A percentile compares a stretch with the other conserved stretches of the same genome.
Evolutionary conservation across 352 stramenopile species (phyloP).

Genomic region (Pythium coloratum): DNA sequence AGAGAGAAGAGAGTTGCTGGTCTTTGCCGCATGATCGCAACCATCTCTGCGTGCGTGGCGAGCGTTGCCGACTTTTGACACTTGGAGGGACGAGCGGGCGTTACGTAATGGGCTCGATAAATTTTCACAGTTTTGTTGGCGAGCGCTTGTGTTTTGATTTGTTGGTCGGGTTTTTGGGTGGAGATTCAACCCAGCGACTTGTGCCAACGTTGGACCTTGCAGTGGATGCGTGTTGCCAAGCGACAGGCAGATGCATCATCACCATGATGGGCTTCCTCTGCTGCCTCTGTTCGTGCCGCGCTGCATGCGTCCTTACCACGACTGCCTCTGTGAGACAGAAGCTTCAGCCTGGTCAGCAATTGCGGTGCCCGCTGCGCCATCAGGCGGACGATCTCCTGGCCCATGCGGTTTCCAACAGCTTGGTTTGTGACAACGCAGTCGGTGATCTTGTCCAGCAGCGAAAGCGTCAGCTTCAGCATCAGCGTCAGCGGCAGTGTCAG

Average conservation of each 20-base stretch:
- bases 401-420: background rate
- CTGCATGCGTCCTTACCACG: background rate
- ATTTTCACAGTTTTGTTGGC: slow-evolving; percentile 9
- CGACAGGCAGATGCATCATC: background rate
- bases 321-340: background rate
- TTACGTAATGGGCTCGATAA: slow-evolving; percentile 1
- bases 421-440: slow-evolving; percentile 14
- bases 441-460: slow-evolving; percentile 24
- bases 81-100: background rate
- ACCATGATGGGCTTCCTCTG: background rate
- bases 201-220: slow-evolving; percentile 22
- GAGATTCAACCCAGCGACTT: background rate
- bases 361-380: background rate
- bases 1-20: background rate
- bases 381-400: slow-evolving; percentile 4
- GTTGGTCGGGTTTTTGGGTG: slow-evolving; percentile 14
- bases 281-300: background rate
- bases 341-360: background rate
- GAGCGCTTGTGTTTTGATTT: background rate
- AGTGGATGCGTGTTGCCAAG: slow-evolving; percentile 8
- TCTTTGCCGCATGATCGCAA: background rate
- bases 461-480: background rate
- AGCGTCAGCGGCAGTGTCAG: no score
- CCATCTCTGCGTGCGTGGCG: background rate
- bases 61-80: slow-evolving; percentile 2